Conservation (phyloP, 768 basidiomycete species). For the Postia placenta region DNA sequence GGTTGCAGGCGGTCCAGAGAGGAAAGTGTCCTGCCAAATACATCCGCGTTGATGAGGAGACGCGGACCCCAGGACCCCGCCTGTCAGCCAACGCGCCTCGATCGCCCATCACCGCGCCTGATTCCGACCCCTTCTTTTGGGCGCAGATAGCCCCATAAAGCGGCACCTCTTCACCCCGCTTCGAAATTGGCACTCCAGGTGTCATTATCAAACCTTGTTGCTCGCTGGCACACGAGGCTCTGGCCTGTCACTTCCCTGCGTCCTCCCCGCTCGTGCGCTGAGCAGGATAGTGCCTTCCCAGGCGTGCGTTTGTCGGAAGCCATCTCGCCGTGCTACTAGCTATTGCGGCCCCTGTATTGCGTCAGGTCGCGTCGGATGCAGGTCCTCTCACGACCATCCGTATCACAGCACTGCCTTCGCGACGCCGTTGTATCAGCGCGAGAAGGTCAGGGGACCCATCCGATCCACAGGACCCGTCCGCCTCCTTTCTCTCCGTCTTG, state of each 20-base stretch:
- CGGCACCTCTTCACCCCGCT: not conserved
- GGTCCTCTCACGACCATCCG: not conserved
- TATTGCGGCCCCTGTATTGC: not conserved
- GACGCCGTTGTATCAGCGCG: constrained; percentile 1
- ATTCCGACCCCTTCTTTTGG: not conserved
- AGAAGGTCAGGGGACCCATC: constrained; percentile 1
- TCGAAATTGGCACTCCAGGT: not conserved
- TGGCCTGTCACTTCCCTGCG: not conserved
- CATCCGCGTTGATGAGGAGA: too few species aligned
- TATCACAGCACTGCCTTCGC: not conserved
- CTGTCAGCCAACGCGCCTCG: not conserved
- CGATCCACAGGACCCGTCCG: not conserved
- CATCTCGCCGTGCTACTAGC: not conserved
- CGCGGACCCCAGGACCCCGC: too few species aligned
- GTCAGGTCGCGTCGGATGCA: not conserved
- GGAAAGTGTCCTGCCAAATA: too few species aligned
- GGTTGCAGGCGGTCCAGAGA: too few species aligned
- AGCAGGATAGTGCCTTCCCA: not conserved
- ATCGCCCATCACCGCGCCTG: not conserved
- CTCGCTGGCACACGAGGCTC: constrained; percentile 5
- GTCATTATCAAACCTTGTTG: constrained; percentile 1
- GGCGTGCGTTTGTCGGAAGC: not conserved
- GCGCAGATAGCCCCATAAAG: not conserved
- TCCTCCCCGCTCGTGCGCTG: not conserved
- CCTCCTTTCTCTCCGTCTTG: not conserved